Percentiles rank a stretch among this genome's conserved stretches.
Conservation (phyloP, 2,329 filamentous ascomycete genomes). For the Calonectria pauciramosa region DNA sequence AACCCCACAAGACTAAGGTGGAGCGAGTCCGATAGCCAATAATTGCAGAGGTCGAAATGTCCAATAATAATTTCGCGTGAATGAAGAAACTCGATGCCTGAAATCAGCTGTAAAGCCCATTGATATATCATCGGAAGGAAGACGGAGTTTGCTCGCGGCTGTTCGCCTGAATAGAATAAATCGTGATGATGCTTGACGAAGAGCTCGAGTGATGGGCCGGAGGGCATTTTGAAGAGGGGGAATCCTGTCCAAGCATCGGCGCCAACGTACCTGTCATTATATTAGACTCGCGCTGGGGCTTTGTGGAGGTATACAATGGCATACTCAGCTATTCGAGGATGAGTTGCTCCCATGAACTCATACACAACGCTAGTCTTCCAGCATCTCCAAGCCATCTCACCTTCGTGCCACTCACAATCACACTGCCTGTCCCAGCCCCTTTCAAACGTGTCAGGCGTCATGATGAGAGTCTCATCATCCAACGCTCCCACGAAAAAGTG, state of each 20-base stretch:
- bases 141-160: not conserved
- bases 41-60: not conserved
- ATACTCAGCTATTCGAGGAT: too few relatives aligned
- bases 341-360: too few relatives aligned
- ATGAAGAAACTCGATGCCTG: not conserved
- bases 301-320: too few relatives aligned
- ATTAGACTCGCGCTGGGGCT: too few relatives aligned
- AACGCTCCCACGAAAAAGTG: too few relatives aligned
- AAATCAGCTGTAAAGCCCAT: not conserved
- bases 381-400: too few relatives aligned
- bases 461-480: too few relatives aligned
- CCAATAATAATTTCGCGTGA: not conserved
- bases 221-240: not conserved
- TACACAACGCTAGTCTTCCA: too few relatives aligned
- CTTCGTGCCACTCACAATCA: too few relatives aligned
- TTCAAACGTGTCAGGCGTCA: too few relatives aligned
- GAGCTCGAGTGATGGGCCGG: not conserved
- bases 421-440: too few relatives aligned
- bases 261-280: too few relatives aligned
- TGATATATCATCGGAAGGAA: not conserved
- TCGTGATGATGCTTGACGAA: not conserved
- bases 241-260: not conserved
- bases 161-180: not conserved
- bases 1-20: not conserved
- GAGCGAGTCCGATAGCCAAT: not conserved